A percentile compares a stretch with the other conserved stretches of the same genome.
phyloP scores from a whole-genome alignment of 2,329 filamentous ascomycete species.

The Pestalotiopsis sp. region DNA sequence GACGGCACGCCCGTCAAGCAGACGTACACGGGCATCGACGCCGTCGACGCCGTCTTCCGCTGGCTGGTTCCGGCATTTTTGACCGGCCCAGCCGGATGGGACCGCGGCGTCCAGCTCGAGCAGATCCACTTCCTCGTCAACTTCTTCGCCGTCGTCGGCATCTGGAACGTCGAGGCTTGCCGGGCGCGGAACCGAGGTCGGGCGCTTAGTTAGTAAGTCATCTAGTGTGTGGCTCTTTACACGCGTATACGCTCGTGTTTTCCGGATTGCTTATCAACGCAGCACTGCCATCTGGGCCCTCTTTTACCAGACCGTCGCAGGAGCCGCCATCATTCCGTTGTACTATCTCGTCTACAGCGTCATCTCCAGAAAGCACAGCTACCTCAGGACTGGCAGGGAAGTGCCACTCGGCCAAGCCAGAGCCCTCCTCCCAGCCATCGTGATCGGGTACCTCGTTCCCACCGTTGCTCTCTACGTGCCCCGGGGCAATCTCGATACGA shows the following conservation, averaged over 20 bases:
- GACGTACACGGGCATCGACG: slow-evolving; percentile 23
- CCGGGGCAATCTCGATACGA: slow-evolving; percentile 13
- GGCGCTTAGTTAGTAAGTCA: slow-evolving; percentile 26
- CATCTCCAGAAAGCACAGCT: slow-evolving; percentile 18
- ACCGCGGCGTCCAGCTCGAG: slow-evolving; percentile 23
- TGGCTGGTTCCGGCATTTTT: slow-evolving; percentile 25
- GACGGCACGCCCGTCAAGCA: slow-evolving; percentile 23
- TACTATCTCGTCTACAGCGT: slow-evolving; percentile 22
- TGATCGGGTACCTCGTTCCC: slow-evolving; percentile 26
- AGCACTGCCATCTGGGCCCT: slow-evolving; percentile 23
- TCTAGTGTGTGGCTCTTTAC: not conserved
- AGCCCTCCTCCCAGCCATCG: slow-evolving; percentile 21
- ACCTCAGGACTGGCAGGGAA: slow-evolving; percentile 19
- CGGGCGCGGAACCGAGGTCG: slow-evolving; percentile 21
- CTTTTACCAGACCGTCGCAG: slow-evolving; percentile 27
- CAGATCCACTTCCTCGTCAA: slow-evolving; percentile 28
- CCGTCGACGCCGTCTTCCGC: slow-evolving; percentile 18
- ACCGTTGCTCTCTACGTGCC: slow-evolving; percentile 24
- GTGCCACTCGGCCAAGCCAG: slow-evolving; percentile 21
- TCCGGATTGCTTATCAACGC: not conserved
- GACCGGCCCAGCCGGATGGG: slow-evolving; percentile 25
- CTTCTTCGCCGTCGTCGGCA: slow-evolving; percentile 25
- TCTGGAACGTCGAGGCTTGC: slow-evolving; percentile 26
- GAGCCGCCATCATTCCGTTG: slow-evolving; percentile 24
- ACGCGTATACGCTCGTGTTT: not conserved